A percentile compares a stretch with the other conserved stretches of the same genome.
Evolutionary conservation across 2,329 filamentous ascomycete species (phyloP).

Genomic region (Botrytis elliptica): DNA sequence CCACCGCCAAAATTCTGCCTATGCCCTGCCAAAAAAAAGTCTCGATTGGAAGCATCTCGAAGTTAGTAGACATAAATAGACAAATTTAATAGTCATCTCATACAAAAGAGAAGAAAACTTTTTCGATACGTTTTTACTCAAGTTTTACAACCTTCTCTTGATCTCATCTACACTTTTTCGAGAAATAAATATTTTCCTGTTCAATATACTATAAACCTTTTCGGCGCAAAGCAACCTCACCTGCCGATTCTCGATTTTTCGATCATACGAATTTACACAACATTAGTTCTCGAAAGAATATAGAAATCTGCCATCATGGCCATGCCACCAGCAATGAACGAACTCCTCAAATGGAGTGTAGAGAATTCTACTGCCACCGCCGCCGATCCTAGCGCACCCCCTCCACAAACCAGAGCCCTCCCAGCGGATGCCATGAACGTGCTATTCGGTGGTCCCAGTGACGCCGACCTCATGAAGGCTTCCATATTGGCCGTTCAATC

Average conservation of each 20-base stretch:
- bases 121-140: neutral
- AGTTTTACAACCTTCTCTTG: neutral
- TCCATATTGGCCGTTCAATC: constrained; percentile 75
- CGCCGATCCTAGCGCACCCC: constrained; percentile 33
- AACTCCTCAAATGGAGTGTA: constrained; percentile 46
- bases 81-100: neutral
- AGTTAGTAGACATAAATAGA: neutral
- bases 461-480: constrained; percentile 88
- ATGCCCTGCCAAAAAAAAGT: constrained; percentile 1
- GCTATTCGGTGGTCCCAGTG: constrained; percentile 79
- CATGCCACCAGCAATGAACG: constrained; percentile 38
- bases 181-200: neutral
- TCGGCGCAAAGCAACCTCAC: constrained; percentile 4
- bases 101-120: neutral
- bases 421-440: constrained; percentile 69
- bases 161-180: neutral
- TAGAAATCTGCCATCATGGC: constrained; percentile 3
- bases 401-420: constrained; percentile 45
- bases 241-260: neutral
- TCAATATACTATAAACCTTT: neutral
- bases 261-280: neutral
- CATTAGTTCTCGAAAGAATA: neutral
- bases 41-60: constrained; percentile 12
- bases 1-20: constrained; percentile 6
- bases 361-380: constrained; percentile 53